Evolutionary conservation across 2,329 filamentous ascomycete species (phyloP), one percentile per base, ranked within the genome.

Genomic region (Claviceps sp.): DNA sequence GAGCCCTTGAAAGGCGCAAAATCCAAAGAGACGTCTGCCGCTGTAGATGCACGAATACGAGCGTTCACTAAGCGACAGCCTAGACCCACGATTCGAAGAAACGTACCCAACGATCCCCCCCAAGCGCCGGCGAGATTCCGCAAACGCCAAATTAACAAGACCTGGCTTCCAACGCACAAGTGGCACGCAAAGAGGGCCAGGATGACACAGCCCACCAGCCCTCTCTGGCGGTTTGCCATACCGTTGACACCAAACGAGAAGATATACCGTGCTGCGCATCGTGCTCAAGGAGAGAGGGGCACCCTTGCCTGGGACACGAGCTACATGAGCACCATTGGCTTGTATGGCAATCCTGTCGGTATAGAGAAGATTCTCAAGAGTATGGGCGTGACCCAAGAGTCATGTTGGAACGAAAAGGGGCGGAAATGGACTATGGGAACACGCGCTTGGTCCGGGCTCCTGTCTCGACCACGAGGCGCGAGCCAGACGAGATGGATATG

Each of bases 171-270:
- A 0, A 97, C 93, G 6, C 93, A 98, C 66, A 70, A 94, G 57
- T 98, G 86, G 78, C 90, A 95, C 68, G 84, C 91, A 2, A 98
- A 98, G 67, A 76, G 93, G 54, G 88, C 93, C 22, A 85, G 79
- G 55, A 94, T 98, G 86, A 89, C 89, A 0, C 76, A 80, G 7
- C 85, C 87, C 0, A 83, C 79, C 48, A 77, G 85, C 45, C 85
- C 88, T 3, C 68, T 93, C n/a, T 98, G 93, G 93, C 79, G 89
- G 42, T 95, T 96, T 66, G 81, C 88, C 1, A 72, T 97, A 24
- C 88, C 90, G 0, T 66, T 95, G 56, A 88, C 86, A 4, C 88
- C 91, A 0, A 94, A 86, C 30, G 84, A 88, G 63, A 98, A 98
- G 72, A 83, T 85, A 50, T 96, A 96, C 64, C 76, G 93, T 49